Conservation (phyloP, 2,329 filamentous ascomycete species). For the Ophiostoma pallidulum region DNA sequence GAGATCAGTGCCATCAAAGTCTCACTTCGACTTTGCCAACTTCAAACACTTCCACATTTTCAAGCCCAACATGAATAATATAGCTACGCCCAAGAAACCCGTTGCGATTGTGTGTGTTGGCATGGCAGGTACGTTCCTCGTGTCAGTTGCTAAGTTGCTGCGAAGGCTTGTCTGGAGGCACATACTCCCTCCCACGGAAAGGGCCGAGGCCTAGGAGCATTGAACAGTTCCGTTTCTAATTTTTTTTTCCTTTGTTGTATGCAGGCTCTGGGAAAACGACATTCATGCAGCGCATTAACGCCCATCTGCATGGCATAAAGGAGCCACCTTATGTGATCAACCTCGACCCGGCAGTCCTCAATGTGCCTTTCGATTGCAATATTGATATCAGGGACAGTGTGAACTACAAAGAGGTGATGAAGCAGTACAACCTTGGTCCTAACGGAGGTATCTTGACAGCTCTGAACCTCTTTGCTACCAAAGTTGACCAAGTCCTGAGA, state of each 20-base stretch:
- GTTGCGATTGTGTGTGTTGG: conserved; percentile 87
- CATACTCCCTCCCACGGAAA: too few relatives aligned
- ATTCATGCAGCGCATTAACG: conserved; percentile 97
- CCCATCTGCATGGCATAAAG: conserved; percentile 73
- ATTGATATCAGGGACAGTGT: conserved; percentile 98
- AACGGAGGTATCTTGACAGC: conserved; percentile 96
- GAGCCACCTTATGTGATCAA: conserved; percentile 91
- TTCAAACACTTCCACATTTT: too few relatives aligned
- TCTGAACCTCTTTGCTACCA: conserved; percentile 92
- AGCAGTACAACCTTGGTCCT: conserved; percentile 93
- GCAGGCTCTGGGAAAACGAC: conserved; percentile 95
- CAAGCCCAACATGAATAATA: conserved; percentile 18
- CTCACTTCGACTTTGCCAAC: too few relatives aligned
- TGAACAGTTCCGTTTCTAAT: too few relatives aligned
- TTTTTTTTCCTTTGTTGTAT: too few relatives aligned
- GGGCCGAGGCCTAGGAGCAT: too few relatives aligned
- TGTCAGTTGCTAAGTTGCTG: too few relatives aligned
- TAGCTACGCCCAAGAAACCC: conserved; percentile 33
- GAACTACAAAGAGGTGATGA: conserved; percentile 99
- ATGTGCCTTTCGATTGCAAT: conserved; percentile 90
- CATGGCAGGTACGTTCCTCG: conserved; percentile 69
- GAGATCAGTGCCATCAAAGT: not conserved
- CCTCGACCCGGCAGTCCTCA: conserved; percentile 88
- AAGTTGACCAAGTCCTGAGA: conserved; percentile 87
- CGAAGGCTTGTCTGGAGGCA: too few relatives aligned